Percentiles rank a stretch among this genome's conserved stretches.
Evolutionary conservation across 345 rosid genomes (phyloP).

Genomic region (Litchi chinensis): DNA sequence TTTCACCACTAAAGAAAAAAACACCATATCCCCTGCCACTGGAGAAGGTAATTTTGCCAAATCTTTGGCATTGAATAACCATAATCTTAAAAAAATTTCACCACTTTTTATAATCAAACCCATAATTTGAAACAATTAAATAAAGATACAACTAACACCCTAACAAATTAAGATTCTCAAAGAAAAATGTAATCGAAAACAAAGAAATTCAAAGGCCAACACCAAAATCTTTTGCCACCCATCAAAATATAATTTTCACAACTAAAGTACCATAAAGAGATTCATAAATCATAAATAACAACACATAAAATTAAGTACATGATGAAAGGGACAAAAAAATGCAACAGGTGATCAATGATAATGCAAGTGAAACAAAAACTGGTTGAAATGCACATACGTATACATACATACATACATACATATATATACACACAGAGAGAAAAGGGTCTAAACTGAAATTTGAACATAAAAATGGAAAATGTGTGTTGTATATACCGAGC

Average conservation of each 20-base stretch:
- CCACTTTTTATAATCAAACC: neutral
- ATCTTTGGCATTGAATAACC: neutral
- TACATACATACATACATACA: neutral
- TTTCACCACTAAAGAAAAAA: constrained; percentile 11
- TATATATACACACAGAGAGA: too few relatives aligned
- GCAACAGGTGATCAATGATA: neutral
- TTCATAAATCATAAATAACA: neutral
- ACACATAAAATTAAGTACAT: neutral
- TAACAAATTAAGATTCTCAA: neutral
- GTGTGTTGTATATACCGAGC: constrained; percentile 51
- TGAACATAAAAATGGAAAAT: neutral
- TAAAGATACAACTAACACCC: neutral
- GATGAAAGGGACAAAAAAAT: neutral
- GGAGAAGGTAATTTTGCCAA: constrained; percentile 22
- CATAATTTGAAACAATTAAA: neutral
- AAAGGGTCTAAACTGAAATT: neutral
- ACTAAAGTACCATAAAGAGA: constrained; percentile 4
- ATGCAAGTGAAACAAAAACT: neutral
- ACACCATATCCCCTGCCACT: constrained; percentile 16
- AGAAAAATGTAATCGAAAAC: neutral
- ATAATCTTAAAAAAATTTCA: neutral
- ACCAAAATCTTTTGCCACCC: neutral
- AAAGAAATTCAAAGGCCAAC: neutral
- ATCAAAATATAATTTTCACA: neutral
- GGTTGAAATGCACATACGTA: neutral